A percentile compares a stretch with the other conserved stretches of the same genome.
These are phyloP conservation scores for Sporisorium iseilematis-ciliati DNA, from an alignment of 1,284 basidiomycete species.

Conservation along the genomic window DNA sequence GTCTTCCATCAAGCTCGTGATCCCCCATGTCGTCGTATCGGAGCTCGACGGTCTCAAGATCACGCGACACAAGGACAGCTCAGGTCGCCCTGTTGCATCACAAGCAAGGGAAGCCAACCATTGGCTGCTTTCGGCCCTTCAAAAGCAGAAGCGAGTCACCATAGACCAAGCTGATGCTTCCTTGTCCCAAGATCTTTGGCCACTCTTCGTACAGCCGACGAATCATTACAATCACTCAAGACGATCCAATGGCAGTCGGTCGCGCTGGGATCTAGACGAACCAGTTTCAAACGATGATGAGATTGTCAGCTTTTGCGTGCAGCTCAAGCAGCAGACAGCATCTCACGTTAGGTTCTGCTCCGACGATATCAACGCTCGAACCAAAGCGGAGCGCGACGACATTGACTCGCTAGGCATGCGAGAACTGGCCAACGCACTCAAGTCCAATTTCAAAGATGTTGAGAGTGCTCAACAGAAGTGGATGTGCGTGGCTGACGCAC, in stretches of 20 bases:
- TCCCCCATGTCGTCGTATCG: conserved; percentile 41
- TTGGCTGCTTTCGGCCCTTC: conserved; percentile 47
- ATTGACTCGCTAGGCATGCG: conserved; percentile 44
- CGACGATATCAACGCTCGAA: conserved; percentile 51
- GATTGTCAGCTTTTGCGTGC: conserved; percentile 42
- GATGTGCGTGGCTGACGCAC: conserved; percentile 29
- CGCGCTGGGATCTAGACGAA: conserved; percentile 9
- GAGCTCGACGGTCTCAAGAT: conserved; percentile 52
- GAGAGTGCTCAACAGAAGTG: conserved; percentile 31
- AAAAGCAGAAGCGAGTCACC: conserved; percentile 47
- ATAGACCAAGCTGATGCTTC: conserved; percentile 24
- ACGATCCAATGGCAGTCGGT: not conserved
- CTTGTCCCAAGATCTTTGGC: conserved; percentile 32
- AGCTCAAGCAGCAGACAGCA: conserved; percentile 28
- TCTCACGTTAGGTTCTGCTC: conserved; percentile 41
- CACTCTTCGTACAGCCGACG: conserved; percentile 37
- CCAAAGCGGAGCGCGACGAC: conserved; percentile 43
- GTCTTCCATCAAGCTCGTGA: conserved; percentile 41
- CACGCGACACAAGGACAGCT: conserved; percentile 28
- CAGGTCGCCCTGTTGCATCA: conserved; percentile 30
- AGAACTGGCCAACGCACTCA: conserved; percentile 32
- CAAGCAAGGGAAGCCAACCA: conserved; percentile 46
- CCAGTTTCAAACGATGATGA: conserved; percentile 26
- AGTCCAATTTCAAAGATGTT: conserved; percentile 12
- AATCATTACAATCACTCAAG: conserved; percentile 21